These are phyloP conservation scores for Begonia loranthoides DNA, from an alignment of 306 rosid genomes.

Conservation along the genomic window DNA sequence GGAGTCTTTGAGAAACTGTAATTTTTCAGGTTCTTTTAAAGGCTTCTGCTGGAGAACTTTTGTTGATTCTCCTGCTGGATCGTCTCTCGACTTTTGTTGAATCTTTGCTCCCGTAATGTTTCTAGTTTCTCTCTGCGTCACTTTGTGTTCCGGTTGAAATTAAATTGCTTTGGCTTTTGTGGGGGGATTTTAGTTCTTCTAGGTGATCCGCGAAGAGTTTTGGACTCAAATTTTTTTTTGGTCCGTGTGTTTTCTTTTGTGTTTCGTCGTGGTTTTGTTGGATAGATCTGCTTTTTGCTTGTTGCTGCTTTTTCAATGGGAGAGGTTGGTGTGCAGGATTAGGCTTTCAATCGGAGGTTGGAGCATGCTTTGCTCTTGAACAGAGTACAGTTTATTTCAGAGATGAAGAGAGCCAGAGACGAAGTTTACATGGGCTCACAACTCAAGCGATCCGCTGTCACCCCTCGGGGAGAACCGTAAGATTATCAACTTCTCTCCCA, in stretches of 20 bases:
- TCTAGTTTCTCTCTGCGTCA: slow-evolving; percentile 14
- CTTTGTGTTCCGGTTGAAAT: slow-evolving; percentile 36
- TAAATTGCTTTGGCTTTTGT: slow-evolving; percentile 11
- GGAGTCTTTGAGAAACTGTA: no score
- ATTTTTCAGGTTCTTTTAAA: slow-evolving; percentile 2
- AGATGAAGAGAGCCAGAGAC: slow-evolving; percentile 78
- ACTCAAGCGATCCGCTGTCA: slow-evolving; percentile 51
- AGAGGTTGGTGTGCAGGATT: slow-evolving; percentile 29
- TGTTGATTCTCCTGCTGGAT: slow-evolving; percentile 28
- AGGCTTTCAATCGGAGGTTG: slow-evolving; percentile 24
- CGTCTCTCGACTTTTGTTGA: slow-evolving; percentile 34
- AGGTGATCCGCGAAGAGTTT: slow-evolving; percentile 50
- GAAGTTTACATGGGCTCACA: slow-evolving; percentile 53
- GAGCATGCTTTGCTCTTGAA: slow-evolving; percentile 48
- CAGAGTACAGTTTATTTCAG: slow-evolving; percentile 15
- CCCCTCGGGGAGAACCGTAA: slow-evolving; percentile 70
- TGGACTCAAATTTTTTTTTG: slow-evolving; percentile 25
- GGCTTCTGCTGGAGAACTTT: slow-evolving; percentile 20
- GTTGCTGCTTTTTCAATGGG: slow-evolving; percentile 37
- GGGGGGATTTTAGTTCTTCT: neutral
- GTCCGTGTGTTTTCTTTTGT: slow-evolving; percentile 6
- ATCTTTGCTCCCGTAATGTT: slow-evolving; percentile 18
- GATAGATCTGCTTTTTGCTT: slow-evolving; percentile 57
- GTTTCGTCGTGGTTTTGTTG: slow-evolving; percentile 11
- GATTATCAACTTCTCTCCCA: slow-evolving; percentile 3